phyloP scores from a whole-genome alignment of 306 rosid genomes.

The Vigna angularis region DNA sequence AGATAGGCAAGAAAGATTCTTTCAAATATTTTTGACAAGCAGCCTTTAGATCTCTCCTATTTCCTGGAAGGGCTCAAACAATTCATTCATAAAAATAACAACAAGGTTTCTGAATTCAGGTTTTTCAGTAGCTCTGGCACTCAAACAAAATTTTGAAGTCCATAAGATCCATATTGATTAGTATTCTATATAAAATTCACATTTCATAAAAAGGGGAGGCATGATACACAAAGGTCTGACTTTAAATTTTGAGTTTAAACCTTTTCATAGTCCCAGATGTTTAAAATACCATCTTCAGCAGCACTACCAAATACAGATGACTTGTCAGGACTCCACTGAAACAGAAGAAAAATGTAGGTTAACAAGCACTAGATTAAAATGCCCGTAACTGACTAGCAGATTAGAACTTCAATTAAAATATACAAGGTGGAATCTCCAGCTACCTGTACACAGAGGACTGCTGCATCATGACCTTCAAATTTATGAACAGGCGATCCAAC shows the following conservation, averaged over 20 bases:
- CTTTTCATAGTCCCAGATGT: constrained; percentile 95
- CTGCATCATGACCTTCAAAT: constrained; percentile 91
- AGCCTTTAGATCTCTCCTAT: neutral
- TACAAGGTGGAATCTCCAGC: constrained; percentile 11
- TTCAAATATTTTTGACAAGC: constrained; percentile 7
- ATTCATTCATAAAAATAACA: neutral
- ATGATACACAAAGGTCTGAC: constrained; percentile 23
- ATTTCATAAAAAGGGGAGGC: neutral
- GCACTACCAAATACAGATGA: constrained; percentile 95
- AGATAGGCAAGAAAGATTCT: constrained; percentile 20
- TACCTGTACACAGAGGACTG: constrained; percentile 98
- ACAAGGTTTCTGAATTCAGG: neutral
- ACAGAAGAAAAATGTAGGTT: constrained; percentile 38
- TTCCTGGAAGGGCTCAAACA: constrained; percentile 10
- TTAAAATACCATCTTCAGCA: constrained; percentile 91
- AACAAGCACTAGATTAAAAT: constrained; percentile 27
- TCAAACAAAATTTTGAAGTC: neutral
- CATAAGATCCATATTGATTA: constrained; percentile 14
- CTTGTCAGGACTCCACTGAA: constrained; percentile 93
- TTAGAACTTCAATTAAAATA: constrained; percentile 22
- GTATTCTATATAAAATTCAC: neutral
- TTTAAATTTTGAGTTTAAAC: constrained; percentile 45
- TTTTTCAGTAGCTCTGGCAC: constrained; percentile 18
- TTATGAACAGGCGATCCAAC: constrained; percentile 79
- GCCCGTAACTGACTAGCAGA: neutral